phyloP scores from a whole-genome alignment of 768 basidiomycete genomes.

The Phanerodontia chrysosporium region DNA sequence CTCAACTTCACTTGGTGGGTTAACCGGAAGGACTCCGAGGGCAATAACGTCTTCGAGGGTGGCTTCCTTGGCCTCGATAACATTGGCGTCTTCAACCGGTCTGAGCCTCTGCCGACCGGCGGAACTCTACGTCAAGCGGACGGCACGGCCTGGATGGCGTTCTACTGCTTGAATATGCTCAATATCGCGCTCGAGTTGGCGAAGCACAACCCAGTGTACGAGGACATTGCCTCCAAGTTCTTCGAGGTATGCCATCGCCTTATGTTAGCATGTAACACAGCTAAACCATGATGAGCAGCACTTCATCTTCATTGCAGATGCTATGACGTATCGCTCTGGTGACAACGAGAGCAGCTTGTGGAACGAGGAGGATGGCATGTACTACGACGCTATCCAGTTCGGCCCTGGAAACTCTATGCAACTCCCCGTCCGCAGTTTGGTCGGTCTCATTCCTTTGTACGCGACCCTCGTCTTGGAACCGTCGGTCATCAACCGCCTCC shows the following conservation, averaged over 20 bases:
- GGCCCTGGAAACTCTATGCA: conserved; percentile 80
- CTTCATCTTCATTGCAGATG: conserved; percentile 97
- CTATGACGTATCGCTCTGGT: conserved; percentile 91
- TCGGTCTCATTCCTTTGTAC: conserved; percentile 96
- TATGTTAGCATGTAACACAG: background rate
- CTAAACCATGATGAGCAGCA: conserved; percentile 51
- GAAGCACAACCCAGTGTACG: conserved; percentile 95
- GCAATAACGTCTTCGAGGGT: conserved; percentile 96
- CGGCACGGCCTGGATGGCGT: conserved; percentile 99
- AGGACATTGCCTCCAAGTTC: conserved; percentile 99
- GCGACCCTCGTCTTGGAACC: conserved; percentile 94
- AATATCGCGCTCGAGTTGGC: conserved; percentile 97
- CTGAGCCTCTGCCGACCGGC: conserved; percentile 93
- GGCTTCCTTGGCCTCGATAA: conserved; percentile 98
- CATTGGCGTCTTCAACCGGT: conserved; percentile 96
- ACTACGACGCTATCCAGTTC: conserved; percentile 95
- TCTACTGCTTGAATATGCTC: conserved; percentile 96
- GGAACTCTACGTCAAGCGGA: conserved; percentile 94
- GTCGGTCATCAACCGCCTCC: conserved; percentile 81
- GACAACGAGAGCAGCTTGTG: conserved; percentile 80
- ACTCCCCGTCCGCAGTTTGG: conserved; percentile 88
- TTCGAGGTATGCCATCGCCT: conserved; percentile 58
- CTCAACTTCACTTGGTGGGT: conserved; percentile 99
- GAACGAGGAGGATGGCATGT: conserved; percentile 97
- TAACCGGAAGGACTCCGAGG: conserved; percentile 92